Percentiles rank a stretch among this genome's conserved stretches.
These are phyloP conservation scores for Saccharomycopsis sp. DNA, from an alignment of 805 yeast genomes.

Conservation along the genomic window DNA sequence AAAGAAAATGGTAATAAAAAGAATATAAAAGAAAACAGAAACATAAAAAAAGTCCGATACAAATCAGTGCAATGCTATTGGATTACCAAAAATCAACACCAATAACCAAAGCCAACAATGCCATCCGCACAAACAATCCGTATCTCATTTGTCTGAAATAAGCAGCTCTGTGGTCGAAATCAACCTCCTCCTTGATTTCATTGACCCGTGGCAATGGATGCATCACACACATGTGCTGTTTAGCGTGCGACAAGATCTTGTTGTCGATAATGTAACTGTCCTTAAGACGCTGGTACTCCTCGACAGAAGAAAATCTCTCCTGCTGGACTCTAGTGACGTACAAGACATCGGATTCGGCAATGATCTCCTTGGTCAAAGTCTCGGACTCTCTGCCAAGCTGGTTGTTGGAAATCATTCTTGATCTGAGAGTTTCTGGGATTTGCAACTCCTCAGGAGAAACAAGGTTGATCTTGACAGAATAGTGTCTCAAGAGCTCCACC, in stretches of 20 bases:
- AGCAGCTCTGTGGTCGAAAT: conserved; percentile 98
- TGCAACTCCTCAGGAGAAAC: conserved; percentile 86
- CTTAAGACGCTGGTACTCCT: conserved; percentile 80
- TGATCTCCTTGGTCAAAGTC: conserved; percentile 73
- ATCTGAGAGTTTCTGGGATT: conserved; percentile 68
- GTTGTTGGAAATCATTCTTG: conserved; percentile 57
- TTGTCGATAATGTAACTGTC: conserved; percentile 91
- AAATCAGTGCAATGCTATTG: too few relatives aligned
- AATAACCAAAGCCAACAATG: conserved; percentile 93
- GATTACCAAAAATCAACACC: conserved; percentile 69
- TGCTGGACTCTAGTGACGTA: conserved; percentile 98
- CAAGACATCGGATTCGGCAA: conserved; percentile 86
- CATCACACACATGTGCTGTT: conserved; percentile 97
- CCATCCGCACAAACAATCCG: conserved; percentile 98
- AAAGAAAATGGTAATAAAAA: background rate
- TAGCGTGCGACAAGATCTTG: conserved; percentile 83
- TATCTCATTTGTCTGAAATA: conserved; percentile 99
- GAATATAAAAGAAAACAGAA: background rate
- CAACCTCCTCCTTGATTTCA: conserved; percentile 97
- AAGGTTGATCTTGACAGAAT: conserved; percentile 87
- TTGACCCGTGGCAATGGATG: conserved; percentile 97
- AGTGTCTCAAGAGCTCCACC: conserved; percentile 81
- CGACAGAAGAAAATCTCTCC: conserved; percentile 79
- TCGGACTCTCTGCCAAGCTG: conserved; percentile 70
- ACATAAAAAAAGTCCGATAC: background rate